Evolutionary conservation across 2,329 filamentous ascomycete species (phyloP), one percentile per base, ranked within the genome.

Genomic region (Metarhizium brunneum): DNA sequence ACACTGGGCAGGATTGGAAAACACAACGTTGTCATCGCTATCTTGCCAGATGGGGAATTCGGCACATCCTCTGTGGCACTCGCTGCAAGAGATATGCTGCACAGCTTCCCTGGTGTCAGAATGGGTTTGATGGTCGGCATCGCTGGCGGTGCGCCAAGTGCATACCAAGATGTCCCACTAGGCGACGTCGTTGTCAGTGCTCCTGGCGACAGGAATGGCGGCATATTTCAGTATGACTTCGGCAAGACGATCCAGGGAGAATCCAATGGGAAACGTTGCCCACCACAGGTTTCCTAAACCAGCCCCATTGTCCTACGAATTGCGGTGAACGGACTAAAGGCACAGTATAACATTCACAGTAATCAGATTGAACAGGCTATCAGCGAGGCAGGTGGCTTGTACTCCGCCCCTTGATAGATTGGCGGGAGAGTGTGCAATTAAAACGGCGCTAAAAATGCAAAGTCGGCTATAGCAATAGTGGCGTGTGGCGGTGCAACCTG

Each of bases 1-100:
- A 60, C 58, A 3, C 58, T 68, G 0, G 71, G 69, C 0, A 55
- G 50, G 1, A 67, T 73, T 1, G 65, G 64, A 0, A 54, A 56
- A 13, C 69, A 73, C 54, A 69, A 73, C 42, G 60, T 74, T 10
- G 70, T 70, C n/a, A 66, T 74, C n/a, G 60, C 63, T 6, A 58
- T 55, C 7, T 50, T 69, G 4, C 66, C 68, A 0, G 56, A 61
- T 6, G 66, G 60, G 53, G 18, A 60, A 2, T 66, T 66, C 36
- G 68, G 68, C 1, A 62, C 57, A 6, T 54, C 29, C 2, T 54
- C 59, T 10, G 66, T 68, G 0, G 64, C 66, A 1, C 60, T 14
- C 6, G 67, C 66, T 2, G 67, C 62, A 1, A 57, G 40, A 10
- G 55, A 65, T 36, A 64, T 71, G 61, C 49, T 63, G 0, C 62